These are phyloP conservation scores for Tetrahymena thermophila DNA, from an alignment of 73 alveolate genomes.

Conservation along the genomic window DNA sequence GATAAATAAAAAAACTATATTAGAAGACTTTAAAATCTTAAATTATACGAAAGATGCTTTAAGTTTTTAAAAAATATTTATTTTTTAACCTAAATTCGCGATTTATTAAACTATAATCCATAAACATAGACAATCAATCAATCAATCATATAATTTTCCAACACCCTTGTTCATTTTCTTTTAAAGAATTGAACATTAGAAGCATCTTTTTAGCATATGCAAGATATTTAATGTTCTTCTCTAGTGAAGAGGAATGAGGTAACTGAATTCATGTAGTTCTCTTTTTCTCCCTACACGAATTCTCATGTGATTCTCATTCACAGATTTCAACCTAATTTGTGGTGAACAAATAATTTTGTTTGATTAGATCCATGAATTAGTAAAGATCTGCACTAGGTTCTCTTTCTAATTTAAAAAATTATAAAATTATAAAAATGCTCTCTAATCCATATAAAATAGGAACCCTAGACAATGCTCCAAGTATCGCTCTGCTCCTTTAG, in stretches of 20 bases:
- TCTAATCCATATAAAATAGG: background rate
- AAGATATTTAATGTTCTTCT: background rate
- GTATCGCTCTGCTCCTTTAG: background rate
- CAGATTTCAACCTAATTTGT: background rate
- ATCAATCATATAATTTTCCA: background rate
- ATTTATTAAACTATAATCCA: background rate
- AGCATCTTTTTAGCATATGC: background rate
- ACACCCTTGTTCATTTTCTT: background rate
- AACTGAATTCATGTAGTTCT: background rate
- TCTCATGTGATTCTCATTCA: background rate
- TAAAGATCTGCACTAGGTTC: background rate
- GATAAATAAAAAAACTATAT: background rate
- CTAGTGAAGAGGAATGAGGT: background rate
- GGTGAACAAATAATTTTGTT: background rate
- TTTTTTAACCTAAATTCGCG: background rate
- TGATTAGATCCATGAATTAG: background rate
- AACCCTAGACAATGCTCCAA: background rate
- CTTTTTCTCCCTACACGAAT: background rate
- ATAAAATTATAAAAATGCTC: background rate
- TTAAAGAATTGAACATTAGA: background rate
- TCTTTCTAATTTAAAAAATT: background rate
- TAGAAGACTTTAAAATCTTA: background rate
- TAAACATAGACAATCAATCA: background rate
- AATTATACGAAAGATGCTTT: background rate
- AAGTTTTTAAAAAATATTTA: background rate